Conservation (phyloP, 306 rosid genomes). For the apple (Malus domestica) region ASM211411v1 NC_041794.1:32273001-32273500, state of each 20-base stretch:
- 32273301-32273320: not conserved
- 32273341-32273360: too few relatives aligned
- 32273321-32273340: not conserved
- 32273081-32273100: not conserved
- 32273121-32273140: not conserved
- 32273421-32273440: too few relatives aligned
- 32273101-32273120: not conserved
- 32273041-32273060: not conserved
- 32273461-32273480: too few relatives aligned
- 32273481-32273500: too few relatives aligned
- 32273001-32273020: not conserved
- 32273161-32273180: too few relatives aligned
- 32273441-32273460: too few relatives aligned
- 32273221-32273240: not conserved
- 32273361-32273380: too few relatives aligned
- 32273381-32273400: too few relatives aligned
- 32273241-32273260: not conserved
- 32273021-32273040: not conserved
- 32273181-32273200: too few relatives aligned
- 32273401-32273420: too few relatives aligned
- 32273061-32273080: not conserved
- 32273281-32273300: not conserved
- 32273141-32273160: too few relatives aligned
- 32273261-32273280: not conserved
- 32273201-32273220: too few relatives aligned